phyloP scores from a whole-genome alignment of 1,284 basidiomycete genomes.

The Marasmius oreades region DNA sequence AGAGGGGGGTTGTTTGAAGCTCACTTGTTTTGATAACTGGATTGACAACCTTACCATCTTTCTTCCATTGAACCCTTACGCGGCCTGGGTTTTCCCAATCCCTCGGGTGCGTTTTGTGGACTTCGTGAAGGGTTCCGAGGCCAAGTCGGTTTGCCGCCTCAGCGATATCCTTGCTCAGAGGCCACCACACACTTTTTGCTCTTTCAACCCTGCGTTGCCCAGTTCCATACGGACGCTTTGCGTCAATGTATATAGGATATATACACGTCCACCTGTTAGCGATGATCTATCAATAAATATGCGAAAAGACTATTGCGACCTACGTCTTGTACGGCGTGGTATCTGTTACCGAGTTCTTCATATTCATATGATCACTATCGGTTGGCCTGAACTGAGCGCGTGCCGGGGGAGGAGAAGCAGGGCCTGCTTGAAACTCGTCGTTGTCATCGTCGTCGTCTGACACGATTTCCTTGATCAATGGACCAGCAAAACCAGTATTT shows the following conservation, averaged over 20 bases:
- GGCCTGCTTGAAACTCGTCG: conserved; percentile 37
- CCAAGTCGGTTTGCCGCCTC: conserved; percentile 78
- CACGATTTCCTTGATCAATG: conserved; percentile 73
- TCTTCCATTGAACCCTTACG: conserved; percentile 88
- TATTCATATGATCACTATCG: conserved; percentile 15
- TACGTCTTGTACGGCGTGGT: conserved; percentile 79
- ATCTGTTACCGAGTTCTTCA: conserved; percentile 51
- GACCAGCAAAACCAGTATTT: conserved; percentile 63
- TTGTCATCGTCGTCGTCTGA: conserved; percentile 41
- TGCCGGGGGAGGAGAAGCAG: conserved; percentile 46
- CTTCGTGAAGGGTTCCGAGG: conserved; percentile 82
- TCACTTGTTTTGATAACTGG: conserved; percentile 76
- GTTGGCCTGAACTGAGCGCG: conserved; percentile 31
- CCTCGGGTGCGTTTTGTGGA: conserved; percentile 85
- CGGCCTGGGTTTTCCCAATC: conserved; percentile 97
- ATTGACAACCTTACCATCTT: conserved; percentile 72
- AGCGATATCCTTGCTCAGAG: conserved; percentile 88
- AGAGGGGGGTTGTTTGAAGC: conserved; percentile 26
- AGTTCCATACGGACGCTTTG: conserved; percentile 82
- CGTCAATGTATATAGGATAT: conserved; percentile 97
- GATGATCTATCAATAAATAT: conserved; percentile 10
- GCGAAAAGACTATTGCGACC: conserved; percentile 22
- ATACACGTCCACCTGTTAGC: conserved; percentile 82
- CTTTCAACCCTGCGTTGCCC: conserved; percentile 83
- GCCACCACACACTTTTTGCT: conserved; percentile 88